Percentiles rank a stretch among this genome's conserved stretches.
Conservation (phyloP, 2,329 filamentous ascomycete genomes). For the Diplodia sapinea region DNA sequence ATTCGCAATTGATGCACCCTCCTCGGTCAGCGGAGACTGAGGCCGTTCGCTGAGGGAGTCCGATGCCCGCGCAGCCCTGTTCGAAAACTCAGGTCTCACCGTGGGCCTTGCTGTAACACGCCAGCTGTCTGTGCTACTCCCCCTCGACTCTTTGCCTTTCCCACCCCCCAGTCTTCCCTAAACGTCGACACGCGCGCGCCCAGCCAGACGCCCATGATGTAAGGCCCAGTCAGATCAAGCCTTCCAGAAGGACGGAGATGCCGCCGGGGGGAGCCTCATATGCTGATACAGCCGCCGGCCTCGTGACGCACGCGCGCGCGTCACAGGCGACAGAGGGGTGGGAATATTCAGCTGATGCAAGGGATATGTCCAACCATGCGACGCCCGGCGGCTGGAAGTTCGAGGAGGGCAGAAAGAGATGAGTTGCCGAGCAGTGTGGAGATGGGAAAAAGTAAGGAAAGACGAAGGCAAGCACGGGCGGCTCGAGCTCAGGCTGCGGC, state of each 20-base stretch:
- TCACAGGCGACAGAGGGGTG: background rate
- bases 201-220: conserved; percentile 5
- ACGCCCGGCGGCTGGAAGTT: conserved; percentile 12
- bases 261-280: background rate
- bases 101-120: conserved; percentile 26
- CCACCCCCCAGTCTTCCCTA: conserved; percentile 17
- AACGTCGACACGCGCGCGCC: conserved; percentile 15
- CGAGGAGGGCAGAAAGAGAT: conserved; percentile 9
- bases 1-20: background rate
- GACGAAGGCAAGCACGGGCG: background rate
- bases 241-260: conserved; percentile 19
- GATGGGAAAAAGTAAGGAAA: background rate
- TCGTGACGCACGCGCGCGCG: conserved; percentile 14
- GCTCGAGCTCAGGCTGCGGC: conserved; percentile 1
- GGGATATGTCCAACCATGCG: background rate
- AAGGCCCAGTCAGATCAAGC: conserved; percentile 4
- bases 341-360: conserved; percentile 29
- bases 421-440: background rate
- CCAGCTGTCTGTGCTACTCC: conserved; percentile 23
- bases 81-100: conserved; percentile 14
- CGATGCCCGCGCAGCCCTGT: conserved; percentile 12
- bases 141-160: background rate
- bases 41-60: conserved; percentile 14
- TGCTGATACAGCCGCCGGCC: background rate
- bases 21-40: conserved; percentile 10